Conservation (phyloP, 2,329 filamentous ascomycete genomes). For the Ustilaginoidea virens region DNA sequence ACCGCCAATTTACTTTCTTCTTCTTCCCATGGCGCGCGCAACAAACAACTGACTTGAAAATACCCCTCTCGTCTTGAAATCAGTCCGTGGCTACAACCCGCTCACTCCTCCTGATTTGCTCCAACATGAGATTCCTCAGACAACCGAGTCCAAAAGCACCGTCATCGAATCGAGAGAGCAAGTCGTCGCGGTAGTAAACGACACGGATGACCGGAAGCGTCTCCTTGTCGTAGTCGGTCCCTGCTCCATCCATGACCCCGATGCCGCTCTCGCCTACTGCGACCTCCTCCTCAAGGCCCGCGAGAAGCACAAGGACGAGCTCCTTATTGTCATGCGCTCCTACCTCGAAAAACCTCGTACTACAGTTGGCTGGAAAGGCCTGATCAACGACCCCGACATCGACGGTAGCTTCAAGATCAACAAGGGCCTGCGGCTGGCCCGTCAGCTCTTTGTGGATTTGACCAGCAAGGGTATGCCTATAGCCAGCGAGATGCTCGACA, state of each 20-base stretch:
- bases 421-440: conserved; percentile 76
- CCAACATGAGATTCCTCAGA: conserved; percentile 73
- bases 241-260: conserved; percentile 93
- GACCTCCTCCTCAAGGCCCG: conserved; percentile 65
- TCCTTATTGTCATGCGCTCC: conserved; percentile 91
- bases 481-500: conserved; percentile 95
- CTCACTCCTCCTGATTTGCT: conserved; percentile 87
- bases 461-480: conserved; percentile 89
- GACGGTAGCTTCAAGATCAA: conserved; percentile 99
- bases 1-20: too few relatives aligned
- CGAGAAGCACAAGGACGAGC: conserved; percentile 75
- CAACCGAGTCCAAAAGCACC: conserved; percentile 39
- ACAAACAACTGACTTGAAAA: background rate
- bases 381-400: conserved; percentile 97
- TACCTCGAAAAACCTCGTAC: conserved; percentile 98
- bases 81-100: conserved; percentile 82
- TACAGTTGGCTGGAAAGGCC: conserved; percentile 95
- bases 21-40: conserved; percentile 1
- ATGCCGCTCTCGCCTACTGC: conserved; percentile 85
- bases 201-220: conserved; percentile 42
- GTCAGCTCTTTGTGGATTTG: conserved; percentile 86
- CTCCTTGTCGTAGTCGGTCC: conserved; percentile 73
- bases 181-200: conserved; percentile 53
- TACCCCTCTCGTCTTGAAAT: conserved; percentile 9
- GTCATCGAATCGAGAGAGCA: conserved; percentile 48